Evolutionary conservation across 495 filamentous ascomycete genomes (phyloP).

Genomic region (Penicillium longicatenatum): DNA sequence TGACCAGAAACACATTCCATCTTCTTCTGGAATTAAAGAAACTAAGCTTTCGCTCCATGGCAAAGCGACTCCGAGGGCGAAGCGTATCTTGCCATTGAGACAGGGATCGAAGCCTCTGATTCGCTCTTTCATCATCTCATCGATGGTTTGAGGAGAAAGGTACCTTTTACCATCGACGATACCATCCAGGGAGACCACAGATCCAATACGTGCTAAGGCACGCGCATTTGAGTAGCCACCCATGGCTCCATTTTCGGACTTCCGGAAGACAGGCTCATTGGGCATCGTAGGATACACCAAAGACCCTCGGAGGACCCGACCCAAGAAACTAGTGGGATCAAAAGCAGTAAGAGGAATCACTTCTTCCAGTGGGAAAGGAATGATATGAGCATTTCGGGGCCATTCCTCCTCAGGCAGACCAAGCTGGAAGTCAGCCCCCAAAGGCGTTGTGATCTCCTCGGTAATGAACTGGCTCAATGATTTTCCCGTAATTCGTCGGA

Average conservation of each 20-base stretch:
- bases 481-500: conserved; percentile 40
- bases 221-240: conserved; percentile 40
- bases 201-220: conserved; percentile 32
- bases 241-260: conserved; percentile 26
- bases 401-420: conserved; percentile 32
- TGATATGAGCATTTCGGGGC: conserved; percentile 31
- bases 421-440: conserved; percentile 43
- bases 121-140: conserved; percentile 40
- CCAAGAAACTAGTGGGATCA: conserved; percentile 14
- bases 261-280: conserved; percentile 24
- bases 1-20: conserved; percentile 42
- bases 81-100: conserved; percentile 24
- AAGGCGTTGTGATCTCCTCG: conserved; percentile 39
- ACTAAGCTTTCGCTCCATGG: conserved; percentile 9
- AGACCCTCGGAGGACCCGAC: too few species aligned
- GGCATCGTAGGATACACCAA: too few species aligned
- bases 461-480: conserved; percentile 39
- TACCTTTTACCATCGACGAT: conserved; percentile 34
- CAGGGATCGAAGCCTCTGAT: conserved; percentile 29
- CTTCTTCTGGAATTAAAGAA: conserved; percentile 26
- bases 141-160: conserved; percentile 32
- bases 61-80: conserved; percentile 40
- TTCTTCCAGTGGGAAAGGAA: conserved; percentile 19
- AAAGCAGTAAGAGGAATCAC: neutral
- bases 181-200: conserved; percentile 32